phyloP scores from a whole-genome alignment of 2,329 filamentous ascomycete species.

The Fusarium udum region DNA sequence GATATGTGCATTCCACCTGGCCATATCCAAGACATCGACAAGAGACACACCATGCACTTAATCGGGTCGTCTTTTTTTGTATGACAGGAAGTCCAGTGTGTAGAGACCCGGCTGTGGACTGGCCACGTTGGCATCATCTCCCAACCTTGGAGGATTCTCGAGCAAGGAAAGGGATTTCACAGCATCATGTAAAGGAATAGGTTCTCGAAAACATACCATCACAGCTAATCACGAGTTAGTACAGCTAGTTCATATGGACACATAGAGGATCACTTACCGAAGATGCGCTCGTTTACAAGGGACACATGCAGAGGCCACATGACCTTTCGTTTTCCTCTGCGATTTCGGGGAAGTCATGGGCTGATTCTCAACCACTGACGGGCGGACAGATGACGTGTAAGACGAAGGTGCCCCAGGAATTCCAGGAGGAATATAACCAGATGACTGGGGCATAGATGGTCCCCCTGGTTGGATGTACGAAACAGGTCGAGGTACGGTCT shows the following conservation, averaged over 20 bases:
- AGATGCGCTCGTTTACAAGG: slow-evolving; percentile 88
- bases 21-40: not conserved
- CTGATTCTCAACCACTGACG: slow-evolving; percentile 55
- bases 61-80: not conserved
- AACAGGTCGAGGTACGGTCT: slow-evolving; percentile 35
- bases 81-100: not conserved
- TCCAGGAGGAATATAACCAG: slow-evolving; percentile 36
- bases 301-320: slow-evolving; percentile 85
- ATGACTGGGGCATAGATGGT: slow-evolving; percentile 30
- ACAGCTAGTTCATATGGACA: not conserved
- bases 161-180: not conserved
- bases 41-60: not conserved
- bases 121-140: not conserved
- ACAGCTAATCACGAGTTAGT: slow-evolving; percentile 56
- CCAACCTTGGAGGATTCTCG: not conserved
- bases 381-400: slow-evolving; percentile 44
- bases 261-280: slow-evolving; percentile 56
- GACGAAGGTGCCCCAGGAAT: slow-evolving; percentile 26
- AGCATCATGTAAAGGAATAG: slow-evolving; percentile 2
- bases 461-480: slow-evolving; percentile 40
- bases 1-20: not conserved
- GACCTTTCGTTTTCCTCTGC: slow-evolving; percentile 77
- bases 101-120: not conserved
- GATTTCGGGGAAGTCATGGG: slow-evolving; percentile 66
- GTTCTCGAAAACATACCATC: slow-evolving; percentile 64